Conservation (phyloP, 192 early-diverging fungal species). For the Entomortierella beljakovae region DNA sequence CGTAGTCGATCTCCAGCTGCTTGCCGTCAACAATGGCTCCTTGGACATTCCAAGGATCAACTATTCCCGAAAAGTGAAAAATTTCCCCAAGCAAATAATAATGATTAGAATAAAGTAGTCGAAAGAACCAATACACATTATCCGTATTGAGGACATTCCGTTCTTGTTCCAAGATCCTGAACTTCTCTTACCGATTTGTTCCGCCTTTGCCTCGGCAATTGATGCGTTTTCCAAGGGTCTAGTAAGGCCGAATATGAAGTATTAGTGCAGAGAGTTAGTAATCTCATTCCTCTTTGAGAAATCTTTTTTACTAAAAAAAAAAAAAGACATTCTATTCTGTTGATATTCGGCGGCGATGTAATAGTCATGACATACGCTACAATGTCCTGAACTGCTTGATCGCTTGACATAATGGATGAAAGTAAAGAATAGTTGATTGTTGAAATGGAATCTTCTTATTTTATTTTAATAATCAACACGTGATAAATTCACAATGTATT, state of each 20-base stretch:
- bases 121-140: too few relatives aligned
- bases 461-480: not conserved
- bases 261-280: not conserved
- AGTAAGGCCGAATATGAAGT: slow-evolving; percentile 6
- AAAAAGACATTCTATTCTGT: too few relatives aligned
- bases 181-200: slow-evolving; percentile 35
- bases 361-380: slow-evolving; percentile 22
- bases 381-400: slow-evolving; percentile 38
- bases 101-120: too few relatives aligned
- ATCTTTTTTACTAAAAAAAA: too few relatives aligned
- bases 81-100: too few relatives aligned
- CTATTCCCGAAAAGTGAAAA: too few relatives aligned
- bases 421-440: not conserved
- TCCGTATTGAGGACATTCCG: too few relatives aligned
- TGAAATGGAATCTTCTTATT: not conserved
- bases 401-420: slow-evolving; percentile 43
- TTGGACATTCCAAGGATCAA: slow-evolving; percentile 95
- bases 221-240: slow-evolving; percentile 43
- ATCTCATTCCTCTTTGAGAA: slow-evolving; percentile 17
- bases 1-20: slow-evolving; percentile 90
- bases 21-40: slow-evolving; percentile 92
- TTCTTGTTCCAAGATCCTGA: not conserved
- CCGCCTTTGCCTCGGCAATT: slow-evolving; percentile 29
- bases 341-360: not conserved
- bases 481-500: not conserved